These are phyloP conservation scores for Fraxinus excelsior DNA, from an alignment of 257 asterid species.

Conservation along the genomic window DNA sequence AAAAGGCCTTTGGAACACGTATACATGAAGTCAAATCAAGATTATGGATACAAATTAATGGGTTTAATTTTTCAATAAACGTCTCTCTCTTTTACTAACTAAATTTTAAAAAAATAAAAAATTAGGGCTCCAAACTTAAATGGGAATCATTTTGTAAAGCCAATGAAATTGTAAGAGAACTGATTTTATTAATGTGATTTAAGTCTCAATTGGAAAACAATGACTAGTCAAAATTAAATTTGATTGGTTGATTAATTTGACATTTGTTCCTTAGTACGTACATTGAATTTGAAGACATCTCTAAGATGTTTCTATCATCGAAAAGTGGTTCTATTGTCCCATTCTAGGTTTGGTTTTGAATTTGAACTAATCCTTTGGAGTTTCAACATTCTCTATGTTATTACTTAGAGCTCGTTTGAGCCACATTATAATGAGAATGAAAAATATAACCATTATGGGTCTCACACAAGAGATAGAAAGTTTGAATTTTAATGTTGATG, in stretches of 20 bases:
- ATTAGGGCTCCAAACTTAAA: conserved; percentile 14
- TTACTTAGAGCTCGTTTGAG: too few species aligned
- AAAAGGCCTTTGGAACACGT: background rate
- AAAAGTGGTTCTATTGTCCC: conserved; percentile 18
- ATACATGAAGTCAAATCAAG: conserved; percentile 2
- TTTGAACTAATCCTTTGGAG: background rate
- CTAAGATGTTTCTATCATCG: conserved; percentile 38
- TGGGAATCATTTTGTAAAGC: conserved; percentile 17
- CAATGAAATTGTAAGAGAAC: background rate
- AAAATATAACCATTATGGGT: too few species aligned
- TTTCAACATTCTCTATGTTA: background rate
- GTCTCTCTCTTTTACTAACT: background rate
- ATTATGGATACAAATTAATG: conserved; percentile 21
- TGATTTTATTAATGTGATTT: conserved; percentile 11
- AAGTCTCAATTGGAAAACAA: background rate
- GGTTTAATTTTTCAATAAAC: conserved; percentile 17
- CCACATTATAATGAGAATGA: too few species aligned
- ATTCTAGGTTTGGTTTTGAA: background rate
- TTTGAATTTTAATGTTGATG: too few species aligned
- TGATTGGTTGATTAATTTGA: conserved; percentile 4
- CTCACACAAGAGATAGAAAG: too few species aligned
- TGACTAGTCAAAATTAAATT: background rate
- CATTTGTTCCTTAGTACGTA: conserved; percentile 19
- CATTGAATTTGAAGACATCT: conserved; percentile 16
- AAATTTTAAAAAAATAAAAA: conserved; percentile 12